A percentile compares a stretch with the other conserved stretches of the same genome.
phyloP scores from a whole-genome alignment of 1,284 basidiomycete species.

The Moniliophthora roreri region DNA sequence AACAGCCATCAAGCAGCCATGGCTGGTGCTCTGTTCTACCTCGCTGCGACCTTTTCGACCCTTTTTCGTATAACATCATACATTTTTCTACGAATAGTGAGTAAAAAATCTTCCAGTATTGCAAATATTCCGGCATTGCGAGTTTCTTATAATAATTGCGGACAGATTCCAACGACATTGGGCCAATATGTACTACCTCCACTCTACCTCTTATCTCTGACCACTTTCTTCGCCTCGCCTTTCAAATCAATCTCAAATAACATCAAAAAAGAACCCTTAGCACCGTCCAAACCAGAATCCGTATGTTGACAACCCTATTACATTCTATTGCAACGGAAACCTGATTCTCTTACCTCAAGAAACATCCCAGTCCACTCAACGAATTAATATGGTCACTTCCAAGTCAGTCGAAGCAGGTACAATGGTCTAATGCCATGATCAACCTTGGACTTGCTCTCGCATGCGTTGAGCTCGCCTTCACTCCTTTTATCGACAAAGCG shows the following conservation, averaged over 20 bases:
- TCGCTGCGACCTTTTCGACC: conserved; percentile 26
- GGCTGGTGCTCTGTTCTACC: not conserved
- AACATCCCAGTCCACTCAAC: conserved; percentile 13
- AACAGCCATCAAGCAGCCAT: not conserved
- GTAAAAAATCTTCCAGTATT: conserved; percentile 17
- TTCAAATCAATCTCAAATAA: conserved; percentile 20
- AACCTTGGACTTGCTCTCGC: conserved; percentile 54
- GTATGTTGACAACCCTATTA: no score
- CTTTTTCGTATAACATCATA: conserved; percentile 38
- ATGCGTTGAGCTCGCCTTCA: conserved; percentile 47
- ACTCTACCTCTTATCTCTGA: not conserved
- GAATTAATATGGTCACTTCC: conserved; percentile 46
- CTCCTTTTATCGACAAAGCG: conserved; percentile 55
- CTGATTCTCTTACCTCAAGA: not conserved
- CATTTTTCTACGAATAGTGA: conserved; percentile 41
- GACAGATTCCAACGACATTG: conserved; percentile 11
- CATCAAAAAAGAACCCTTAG: no score
- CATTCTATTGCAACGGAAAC: no score
- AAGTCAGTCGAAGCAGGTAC: conserved; percentile 36
- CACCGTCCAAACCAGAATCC: no score
- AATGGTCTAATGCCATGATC: conserved; percentile 41
- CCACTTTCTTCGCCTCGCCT: not conserved
- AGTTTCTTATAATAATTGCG: not conserved
- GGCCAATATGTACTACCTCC: conserved; percentile 5
- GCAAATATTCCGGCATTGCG: no score